These are phyloP conservation scores for Aspergillus quadrilineatus DNA, from an alignment of 2,329 filamentous ascomycete genomes.

Conservation along the genomic window DNA sequence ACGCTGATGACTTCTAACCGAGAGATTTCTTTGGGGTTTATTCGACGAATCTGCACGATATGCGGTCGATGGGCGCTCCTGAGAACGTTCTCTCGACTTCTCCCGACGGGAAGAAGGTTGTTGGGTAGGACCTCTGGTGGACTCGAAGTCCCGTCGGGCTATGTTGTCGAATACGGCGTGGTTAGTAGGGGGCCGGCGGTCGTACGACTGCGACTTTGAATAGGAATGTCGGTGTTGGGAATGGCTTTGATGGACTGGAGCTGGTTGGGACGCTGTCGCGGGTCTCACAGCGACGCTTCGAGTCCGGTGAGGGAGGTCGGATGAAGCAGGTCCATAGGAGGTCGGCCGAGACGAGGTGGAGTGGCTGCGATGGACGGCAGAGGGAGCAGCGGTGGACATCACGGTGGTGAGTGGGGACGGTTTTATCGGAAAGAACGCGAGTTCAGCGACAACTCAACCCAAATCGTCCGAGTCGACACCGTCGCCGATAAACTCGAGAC, in stretches of 20 bases:
- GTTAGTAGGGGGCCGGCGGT: constrained; percentile 48
- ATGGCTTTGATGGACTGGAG: constrained; percentile 32
- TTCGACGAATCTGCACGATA: constrained; percentile 57
- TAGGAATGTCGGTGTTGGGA: constrained; percentile 34
- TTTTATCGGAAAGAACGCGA: constrained; percentile 6
- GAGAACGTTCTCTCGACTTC: constrained; percentile 62
- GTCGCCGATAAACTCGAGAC: constrained; percentile 13
- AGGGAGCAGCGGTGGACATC: constrained; percentile 49
- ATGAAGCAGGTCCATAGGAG: constrained; percentile 40
- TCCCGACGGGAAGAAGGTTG: constrained; percentile 59
- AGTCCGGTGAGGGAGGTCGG: constrained; percentile 47
- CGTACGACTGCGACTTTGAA: constrained; percentile 44
- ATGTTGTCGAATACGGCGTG: constrained; percentile 52
- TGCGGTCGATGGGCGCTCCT: constrained; percentile 40
- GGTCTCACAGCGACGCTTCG: constrained; percentile 47
- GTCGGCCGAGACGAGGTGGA: constrained; percentile 49
- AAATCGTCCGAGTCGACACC: constrained; percentile 12
- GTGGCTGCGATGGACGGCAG: constrained; percentile 51
- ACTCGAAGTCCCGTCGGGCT: constrained; percentile 71
- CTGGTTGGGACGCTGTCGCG: constrained; percentile 37
- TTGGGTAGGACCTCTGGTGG: constrained; percentile 60
- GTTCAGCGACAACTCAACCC: constrained; percentile 15
- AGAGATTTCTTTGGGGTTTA: constrained; percentile 41
- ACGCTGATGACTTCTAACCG: constrained; percentile 42
- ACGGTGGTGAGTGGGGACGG: constrained; percentile 18